Base-by-base conservation (phyloP, 257 asterid species). In the Cordia subcordata region DNA sequence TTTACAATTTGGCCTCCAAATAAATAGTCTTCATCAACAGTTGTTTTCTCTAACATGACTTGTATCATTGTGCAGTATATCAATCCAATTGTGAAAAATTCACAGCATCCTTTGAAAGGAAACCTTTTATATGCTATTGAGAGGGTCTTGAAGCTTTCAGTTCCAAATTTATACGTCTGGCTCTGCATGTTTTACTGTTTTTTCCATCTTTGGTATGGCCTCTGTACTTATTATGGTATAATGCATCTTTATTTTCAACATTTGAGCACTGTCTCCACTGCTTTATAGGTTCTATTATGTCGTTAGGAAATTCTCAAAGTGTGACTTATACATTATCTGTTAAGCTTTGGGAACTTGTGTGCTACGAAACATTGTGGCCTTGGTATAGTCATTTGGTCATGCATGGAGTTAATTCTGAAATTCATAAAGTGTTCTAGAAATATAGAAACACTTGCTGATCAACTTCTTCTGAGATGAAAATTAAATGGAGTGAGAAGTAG, bases 101-200 rank as follows among this genome's bases (percentile, higher is more conserved):
- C 99, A 58, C 95, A 86, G 64, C 99, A 93, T 80, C 99, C 99
- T 45, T 67, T 93, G 81, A 83, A 89, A 79, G 99, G 92, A 59
- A 68, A 93, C 69, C 78, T 93, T 73, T 75, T 93, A 62, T 81
- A 89, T 59, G 97, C 94, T 63, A 57, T 83, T 37, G 99, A 93
- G 85, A 85, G 97, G 85, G 81, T 93, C 71, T 77, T 93, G 88
- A 93, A 86, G 91, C 99, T 93, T 60, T 93, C 99, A 16, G 84
- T 93, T 69, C 99, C 97, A 57, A 93, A 80, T 72, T 77, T 93
- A 82, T 93, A 93, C 32, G 96, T 93, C 72, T 93, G 99, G 99
- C 95, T 93, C 75, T 93, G 99, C 91, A 89, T 93, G 99, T 89
- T 93, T 73, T 93, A 93, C 74, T 81, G 99, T 74, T 74, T 86